These are phyloP conservation scores for Kondoa malvinella DNA, from an alignment of 768 basidiomycete genomes.

Conservation along the genomic window DNA sequence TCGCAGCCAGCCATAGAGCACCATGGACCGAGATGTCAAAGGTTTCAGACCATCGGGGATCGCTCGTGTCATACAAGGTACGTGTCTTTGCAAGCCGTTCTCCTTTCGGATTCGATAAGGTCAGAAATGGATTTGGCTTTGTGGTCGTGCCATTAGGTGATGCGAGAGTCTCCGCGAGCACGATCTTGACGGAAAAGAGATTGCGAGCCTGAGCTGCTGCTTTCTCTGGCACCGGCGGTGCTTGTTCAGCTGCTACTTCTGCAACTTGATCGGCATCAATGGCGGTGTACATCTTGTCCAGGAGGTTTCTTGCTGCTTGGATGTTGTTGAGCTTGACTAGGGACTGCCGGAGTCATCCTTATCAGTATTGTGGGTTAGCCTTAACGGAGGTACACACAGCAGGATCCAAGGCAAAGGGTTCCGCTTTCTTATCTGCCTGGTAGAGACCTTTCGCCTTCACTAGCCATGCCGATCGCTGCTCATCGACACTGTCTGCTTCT, in stretches of 20 bases:
- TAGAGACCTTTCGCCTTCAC: slow-evolving; percentile 41
- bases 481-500: slow-evolving; percentile 61
- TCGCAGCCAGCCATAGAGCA: slow-evolving; percentile 92
- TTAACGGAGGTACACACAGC: slow-evolving; percentile 31
- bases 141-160: slow-evolving; percentile 48
- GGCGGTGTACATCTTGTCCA: slow-evolving; percentile 86
- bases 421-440: slow-evolving; percentile 72
- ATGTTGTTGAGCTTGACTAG: slow-evolving; percentile 98
- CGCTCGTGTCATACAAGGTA: slow-evolving; percentile 77
- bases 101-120: slow-evolving; percentile 80
- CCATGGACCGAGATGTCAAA: slow-evolving; percentile 88
- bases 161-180: slow-evolving; percentile 66
- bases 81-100: slow-evolving; percentile 81
- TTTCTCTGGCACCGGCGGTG: slow-evolving; percentile 57
- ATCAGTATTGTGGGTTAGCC: too few relatives aligned
- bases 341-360: slow-evolving; percentile 37
- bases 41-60: slow-evolving; percentile 95
- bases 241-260: slow-evolving; percentile 34
- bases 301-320: slow-evolving; percentile 68
- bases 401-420: slow-evolving; percentile 83
- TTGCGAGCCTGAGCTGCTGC: slow-evolving; percentile 22
- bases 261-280: slow-evolving; percentile 76
- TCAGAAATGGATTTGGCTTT: slow-evolving; percentile 80
- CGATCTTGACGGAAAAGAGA: slow-evolving; percentile 84
- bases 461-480: slow-evolving; percentile 32